Base-by-base conservation (phyloP, 306 rosid genomes). In the Dalbergia oliveri region DNA sequence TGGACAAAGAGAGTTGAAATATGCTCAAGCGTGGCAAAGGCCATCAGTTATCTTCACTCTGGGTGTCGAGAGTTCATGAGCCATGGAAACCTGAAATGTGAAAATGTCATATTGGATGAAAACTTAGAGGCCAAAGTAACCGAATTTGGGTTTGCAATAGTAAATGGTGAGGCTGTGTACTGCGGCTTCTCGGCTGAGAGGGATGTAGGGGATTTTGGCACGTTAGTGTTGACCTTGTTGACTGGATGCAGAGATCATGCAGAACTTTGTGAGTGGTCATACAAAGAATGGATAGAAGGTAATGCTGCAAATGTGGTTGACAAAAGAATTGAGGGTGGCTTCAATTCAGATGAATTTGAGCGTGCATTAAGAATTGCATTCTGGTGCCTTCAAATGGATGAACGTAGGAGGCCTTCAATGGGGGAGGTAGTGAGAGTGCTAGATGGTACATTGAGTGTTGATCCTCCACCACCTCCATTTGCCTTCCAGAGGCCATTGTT, bases 331-430 rank as follows among this genome's bases (percentile, higher is more conserved):
- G 78, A 70, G 3, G 90, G 89, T 26, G 88, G 77, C 78, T 66
- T 37, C 37, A 80, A 73, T 62, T 58, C 14, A 12, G 87, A 85
- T 26, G 92, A 89, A 81, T 88, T 93, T 0, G 97, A 91, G 50
- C 84, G 94, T 21, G 78, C 83, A 8, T 71, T 93, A 66, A 87
- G 97, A 73, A 88, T 90, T 18, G 91, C 93, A 31, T 93, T 93
- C 73, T 93, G 98, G 98, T 93, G 98, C 82, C 54, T 93, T 62
- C 98, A 93, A 81, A 41, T 11, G 43, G 89, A 91, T n/a, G 92
- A 88, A 69, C 79, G 78, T 0, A 67, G 70, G 74, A 84, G 97
- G 78, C 98, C 94, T 57, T 77, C 93, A 0, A 91, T 93, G 97
- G 86, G 83, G 33, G 97, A 93, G 85, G 91, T 93, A 66, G 92